Base-by-base conservation (phyloP, 2,329 filamentous ascomycete genomes). In the Penicillium oxalicum region DNA sequence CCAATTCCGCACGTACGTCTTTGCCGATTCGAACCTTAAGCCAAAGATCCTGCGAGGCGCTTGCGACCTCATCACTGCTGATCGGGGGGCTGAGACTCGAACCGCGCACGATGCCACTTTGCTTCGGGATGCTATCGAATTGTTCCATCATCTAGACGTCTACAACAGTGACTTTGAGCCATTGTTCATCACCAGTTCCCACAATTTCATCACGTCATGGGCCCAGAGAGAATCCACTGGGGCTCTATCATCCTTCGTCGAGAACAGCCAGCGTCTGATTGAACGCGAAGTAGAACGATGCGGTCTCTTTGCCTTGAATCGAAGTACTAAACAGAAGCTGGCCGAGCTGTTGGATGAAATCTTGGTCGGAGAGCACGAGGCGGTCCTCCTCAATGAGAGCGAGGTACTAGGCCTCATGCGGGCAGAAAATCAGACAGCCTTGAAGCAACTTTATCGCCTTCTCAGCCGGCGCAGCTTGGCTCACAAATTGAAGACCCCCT, bases 131-230 rank as follows among this genome's bases (percentile, higher is more conserved):
- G 79, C 87, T 0, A 81, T 97, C 44, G 80, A 83, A 50, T 89
- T 96, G 80, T 79, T 97, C 52, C 84, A 94, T 58, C 81, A 90
- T n/a, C 79, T 96, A 40, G 82, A 84, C 46, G 81, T 91, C 3
- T 98, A 97, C 66, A 80, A 78, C 0, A 84, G 78, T 51, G 75
- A 80, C 11, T 95, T 98, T 58, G 93, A 97, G 68, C 83, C 86
- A 4, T 73, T 76, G 4, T 85, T 96, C 54, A 70, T 95, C 45
- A 70, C 75, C 7, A 68, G 78, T 5, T 93, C 91, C 0, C 77
- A 81, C 45, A 63, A 70, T 0, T 96, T 86, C 61, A 84, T 93
- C 55, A 63, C 72, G 25, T 74, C 79, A 4, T 93, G 90, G 74
- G 86, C 86, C 2, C 78, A 84, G 47, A 75, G 80, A 8, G 80